Percentiles rank a stretch among this genome's conserved stretches.
These are phyloP conservation scores for Nitzschia inconspicua DNA, from an alignment of 108 stramenopile genomes.

Conservation along the genomic window DNA sequence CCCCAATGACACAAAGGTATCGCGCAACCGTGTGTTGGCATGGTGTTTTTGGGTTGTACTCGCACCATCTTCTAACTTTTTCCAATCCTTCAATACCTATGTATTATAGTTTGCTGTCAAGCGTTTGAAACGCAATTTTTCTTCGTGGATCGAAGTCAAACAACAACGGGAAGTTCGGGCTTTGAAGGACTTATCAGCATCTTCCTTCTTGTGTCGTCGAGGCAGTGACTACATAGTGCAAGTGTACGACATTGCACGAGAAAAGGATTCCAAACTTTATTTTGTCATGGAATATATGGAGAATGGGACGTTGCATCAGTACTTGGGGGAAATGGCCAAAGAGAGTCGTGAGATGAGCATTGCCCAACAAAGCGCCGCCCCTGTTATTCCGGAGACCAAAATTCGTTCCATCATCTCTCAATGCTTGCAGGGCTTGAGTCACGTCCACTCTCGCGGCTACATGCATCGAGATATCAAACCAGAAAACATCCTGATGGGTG, in stretches of 20 bases:
- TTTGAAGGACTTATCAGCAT: conserved; percentile 43
- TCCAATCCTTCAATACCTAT: conserved; percentile 1
- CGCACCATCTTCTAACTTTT: conserved; percentile 1
- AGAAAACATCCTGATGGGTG: conserved; percentile 89
- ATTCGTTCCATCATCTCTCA: conserved; percentile 86
- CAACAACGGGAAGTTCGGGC: conserved; percentile 86
- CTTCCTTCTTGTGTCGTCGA: too few relatives aligned
- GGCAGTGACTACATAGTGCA: conserved; percentile 70
- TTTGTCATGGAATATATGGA: conserved; percentile 97
- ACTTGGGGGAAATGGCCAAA: conserved; percentile 37
- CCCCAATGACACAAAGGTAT: conserved; percentile 62
- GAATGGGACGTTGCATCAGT: conserved; percentile 89
- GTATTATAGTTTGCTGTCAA: conserved; percentile 63
- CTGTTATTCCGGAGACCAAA: conserved; percentile 1
- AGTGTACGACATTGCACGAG: conserved; percentile 90
- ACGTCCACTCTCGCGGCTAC: conserved; percentile 87
- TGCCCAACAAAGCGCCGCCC: neutral
- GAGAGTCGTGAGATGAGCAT: neutral
- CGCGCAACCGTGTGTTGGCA: too few relatives aligned
- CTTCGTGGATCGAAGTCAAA: conserved; percentile 85
- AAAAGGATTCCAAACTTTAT: conserved; percentile 77
- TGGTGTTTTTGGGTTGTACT: too few relatives aligned
- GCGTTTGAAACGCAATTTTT: conserved; percentile 55
- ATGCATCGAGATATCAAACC: conserved; percentile 96
- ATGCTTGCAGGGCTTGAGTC: conserved; percentile 81